phyloP scores from a whole-genome alignment of 140 eudicot genomes.

The Erigeron philadelphicus region DNA sequence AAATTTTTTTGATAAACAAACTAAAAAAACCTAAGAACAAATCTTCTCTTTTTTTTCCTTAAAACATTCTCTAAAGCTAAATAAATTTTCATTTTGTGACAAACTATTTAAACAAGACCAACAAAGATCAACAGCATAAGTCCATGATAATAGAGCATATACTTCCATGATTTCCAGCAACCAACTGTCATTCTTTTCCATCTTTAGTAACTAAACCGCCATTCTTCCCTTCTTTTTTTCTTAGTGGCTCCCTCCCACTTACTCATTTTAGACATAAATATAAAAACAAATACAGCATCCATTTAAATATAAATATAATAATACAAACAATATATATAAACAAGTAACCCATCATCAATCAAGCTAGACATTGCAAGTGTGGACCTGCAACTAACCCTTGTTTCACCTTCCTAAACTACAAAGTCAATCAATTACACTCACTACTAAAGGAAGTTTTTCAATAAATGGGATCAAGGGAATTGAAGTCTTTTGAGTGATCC shows the following conservation, averaged over 20 bases:
- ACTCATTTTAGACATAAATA: background rate
- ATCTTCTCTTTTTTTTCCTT: no score
- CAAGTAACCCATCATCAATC: constrained; percentile 2
- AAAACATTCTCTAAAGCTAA: no score
- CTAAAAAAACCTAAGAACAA: no score
- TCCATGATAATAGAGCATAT: background rate
- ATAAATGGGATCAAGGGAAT: constrained; percentile 16
- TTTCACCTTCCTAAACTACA: constrained; percentile 19
- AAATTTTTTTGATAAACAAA: no score
- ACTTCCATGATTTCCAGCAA: background rate
- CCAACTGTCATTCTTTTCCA: constrained; percentile 28
- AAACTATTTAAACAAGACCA: background rate
- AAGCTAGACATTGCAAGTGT: constrained; percentile 21
- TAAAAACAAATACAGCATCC: background rate
- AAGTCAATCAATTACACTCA: constrained; percentile 20
- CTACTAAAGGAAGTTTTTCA: constrained; percentile 30
- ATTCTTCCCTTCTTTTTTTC: constrained; percentile 21
- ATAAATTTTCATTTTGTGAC: background rate
- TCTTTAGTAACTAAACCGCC: constrained; percentile 36
- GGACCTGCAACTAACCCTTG: constrained; percentile 24
- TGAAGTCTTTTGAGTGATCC: constrained; percentile 13
- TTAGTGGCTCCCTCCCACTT: constrained; percentile 24
- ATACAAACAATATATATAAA: background rate
- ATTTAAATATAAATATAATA: background rate
- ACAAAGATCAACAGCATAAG: background rate